Evolutionary conservation across 2,329 filamentous ascomycete genomes (phyloP).

Genomic region (Fusarium continuum): DNA sequence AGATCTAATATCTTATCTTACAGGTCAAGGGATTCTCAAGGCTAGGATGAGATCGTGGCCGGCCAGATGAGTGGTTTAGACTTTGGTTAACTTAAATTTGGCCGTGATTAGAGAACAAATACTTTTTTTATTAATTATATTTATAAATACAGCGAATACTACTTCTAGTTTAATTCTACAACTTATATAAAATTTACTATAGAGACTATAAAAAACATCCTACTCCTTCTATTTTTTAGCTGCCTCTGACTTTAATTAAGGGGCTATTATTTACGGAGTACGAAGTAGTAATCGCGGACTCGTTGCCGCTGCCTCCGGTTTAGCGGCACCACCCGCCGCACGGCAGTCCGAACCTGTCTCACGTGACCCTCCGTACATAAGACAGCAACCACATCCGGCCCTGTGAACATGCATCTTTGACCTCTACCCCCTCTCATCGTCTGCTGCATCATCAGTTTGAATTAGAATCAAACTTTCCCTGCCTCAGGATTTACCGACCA

Average conservation of each 20-base stretch:
- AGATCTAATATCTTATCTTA: background rate
- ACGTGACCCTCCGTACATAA: constrained; percentile 26
- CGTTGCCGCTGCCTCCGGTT: constrained; percentile 18
- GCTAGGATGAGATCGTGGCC: too few relatives aligned
- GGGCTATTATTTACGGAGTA: too few relatives aligned
- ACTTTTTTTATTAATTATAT: too few relatives aligned
- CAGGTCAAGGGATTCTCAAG: background rate
- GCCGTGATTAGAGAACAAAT: too few relatives aligned
- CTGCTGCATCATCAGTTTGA: constrained; percentile 1
- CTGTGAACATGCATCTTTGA: constrained; percentile 19
- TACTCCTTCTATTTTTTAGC: too few relatives aligned
- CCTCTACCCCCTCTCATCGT: constrained; percentile 7
- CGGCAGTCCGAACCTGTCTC: background rate
- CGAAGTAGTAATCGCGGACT: constrained; percentile 4
- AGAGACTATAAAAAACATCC: too few relatives aligned
- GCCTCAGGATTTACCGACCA: background rate
- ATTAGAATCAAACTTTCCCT: background rate
- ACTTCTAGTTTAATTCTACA: too few relatives aligned
- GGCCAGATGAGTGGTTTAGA: too few relatives aligned
- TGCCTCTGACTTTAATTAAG: too few relatives aligned
- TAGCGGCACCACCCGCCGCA: constrained; percentile 5
- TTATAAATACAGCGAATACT: too few relatives aligned
- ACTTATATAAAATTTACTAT: too few relatives aligned
- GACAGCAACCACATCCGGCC: background rate
- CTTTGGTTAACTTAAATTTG: too few relatives aligned